A percentile compares a stretch with the other conserved stretches of the same genome.
Evolutionary conservation across 345 rosid species (phyloP).

Genomic region (Brassica nigra): DNA sequence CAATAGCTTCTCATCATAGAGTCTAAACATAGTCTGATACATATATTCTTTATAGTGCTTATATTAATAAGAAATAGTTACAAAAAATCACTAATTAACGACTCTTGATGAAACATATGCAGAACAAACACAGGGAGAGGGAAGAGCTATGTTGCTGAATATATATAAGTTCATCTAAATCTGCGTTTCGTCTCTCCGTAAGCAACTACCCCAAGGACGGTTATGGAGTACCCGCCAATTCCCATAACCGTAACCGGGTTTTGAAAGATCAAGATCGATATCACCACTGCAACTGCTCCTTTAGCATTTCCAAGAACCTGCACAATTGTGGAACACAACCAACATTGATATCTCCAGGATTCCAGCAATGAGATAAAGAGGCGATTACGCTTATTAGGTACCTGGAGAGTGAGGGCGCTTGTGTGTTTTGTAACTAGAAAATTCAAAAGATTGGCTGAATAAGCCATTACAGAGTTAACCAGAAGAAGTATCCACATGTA

Average conservation of each 20-base stretch:
- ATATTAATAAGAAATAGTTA: neutral
- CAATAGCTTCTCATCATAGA: neutral
- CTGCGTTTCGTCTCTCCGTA: constrained; percentile 91
- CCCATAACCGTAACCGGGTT: constrained; percentile 87
- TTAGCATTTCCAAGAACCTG: constrained; percentile 97
- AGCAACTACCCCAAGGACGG: constrained; percentile 82
- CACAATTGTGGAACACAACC: too few species aligned
- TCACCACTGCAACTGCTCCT: constrained; percentile 94
- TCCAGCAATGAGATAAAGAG: too few species aligned
- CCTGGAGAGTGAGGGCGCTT: constrained; percentile 95
- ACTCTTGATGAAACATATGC: constrained; percentile 15
- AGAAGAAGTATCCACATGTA: constrained; percentile 78
- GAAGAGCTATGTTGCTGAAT: constrained; percentile 11
- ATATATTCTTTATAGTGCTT: neutral
- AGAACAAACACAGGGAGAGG: constrained; percentile 7
- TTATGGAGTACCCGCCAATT: constrained; percentile 77
- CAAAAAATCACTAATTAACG: constrained; percentile 10
- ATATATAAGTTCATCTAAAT: constrained; percentile 51
- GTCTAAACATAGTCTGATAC: neutral
- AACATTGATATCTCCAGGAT: too few species aligned
- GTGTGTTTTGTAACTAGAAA: constrained; percentile 92
- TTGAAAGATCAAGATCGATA: constrained; percentile 77
- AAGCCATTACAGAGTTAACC: constrained; percentile 80
- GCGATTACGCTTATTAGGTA: neutral
- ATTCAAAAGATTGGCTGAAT: constrained; percentile 80